Base-by-base conservation (phyloP, 306 rosid genomes). In the Neltuma alba region DNA sequence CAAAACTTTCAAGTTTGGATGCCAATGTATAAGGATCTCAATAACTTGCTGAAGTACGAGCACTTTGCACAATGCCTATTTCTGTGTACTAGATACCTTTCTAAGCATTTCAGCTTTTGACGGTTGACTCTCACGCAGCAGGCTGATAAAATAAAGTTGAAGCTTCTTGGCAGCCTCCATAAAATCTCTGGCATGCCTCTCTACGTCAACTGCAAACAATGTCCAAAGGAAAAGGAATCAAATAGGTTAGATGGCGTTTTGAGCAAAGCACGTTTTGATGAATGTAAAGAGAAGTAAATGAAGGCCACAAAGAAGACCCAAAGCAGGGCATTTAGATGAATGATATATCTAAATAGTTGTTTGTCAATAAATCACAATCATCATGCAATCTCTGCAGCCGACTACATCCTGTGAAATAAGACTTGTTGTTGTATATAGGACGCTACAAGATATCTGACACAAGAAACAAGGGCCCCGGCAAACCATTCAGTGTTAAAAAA, bases 101-200 rank as follows among this genome's bases (percentile, higher is more conserved):
- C 78, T 72, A 76, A 92, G 92, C 62, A 75, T 86, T 83, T 90
- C 96, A 50, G 86, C 92, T 81, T 81, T 87, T 7, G 88, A 83
- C 41, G 97, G 97, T 72, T 72, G 91, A 73, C 91, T 93, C 78
- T 95, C 97, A 7, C 92, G 93, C 80, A 92, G 98, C 78, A 95
- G 83, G 77, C 92, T 83, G 18, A 92, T 89, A 45, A 95, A 91
- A 79, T 89, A 79, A 52, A 91, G 86, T 76, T 91, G 98, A 85
- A 95, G 95, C 88, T 92, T 95, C 83, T 95, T 92, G 72, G 97
- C 97, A 77, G 96, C 99, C 83, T 92, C 99, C 99, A 95, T 90
- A 68, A 95, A 95, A 78, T 92, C 99, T 88, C 97, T 87, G 30
- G 99, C 98, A 88, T 95, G 85, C 83, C 91, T 91, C 81, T 92